A percentile compares a stretch with the other conserved stretches of the same genome.
Conservation (phyloP, 1,284 basidiomycete genomes). For the Inonotus obliquus region DNA sequence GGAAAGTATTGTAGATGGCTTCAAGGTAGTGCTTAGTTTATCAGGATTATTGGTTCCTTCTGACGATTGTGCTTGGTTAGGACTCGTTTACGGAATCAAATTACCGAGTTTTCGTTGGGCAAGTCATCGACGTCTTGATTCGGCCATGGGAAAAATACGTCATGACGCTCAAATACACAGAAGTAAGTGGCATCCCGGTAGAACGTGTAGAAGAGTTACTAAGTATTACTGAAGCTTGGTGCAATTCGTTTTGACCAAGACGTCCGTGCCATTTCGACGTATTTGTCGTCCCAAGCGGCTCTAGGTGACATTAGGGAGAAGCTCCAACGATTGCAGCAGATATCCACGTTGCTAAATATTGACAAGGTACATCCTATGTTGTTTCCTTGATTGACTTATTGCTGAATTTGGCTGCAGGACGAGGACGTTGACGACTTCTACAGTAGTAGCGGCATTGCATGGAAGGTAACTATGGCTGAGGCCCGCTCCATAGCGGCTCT, state of each 20-base stretch:
- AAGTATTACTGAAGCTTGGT: conserved; percentile 61
- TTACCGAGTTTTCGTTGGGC: conserved; percentile 79
- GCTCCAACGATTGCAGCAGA: conserved; percentile 89
- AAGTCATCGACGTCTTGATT: conserved; percentile 82
- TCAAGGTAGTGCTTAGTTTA: conserved; percentile 50
- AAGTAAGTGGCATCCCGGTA: conserved; percentile 42
- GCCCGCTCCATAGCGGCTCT: conserved; percentile 67
- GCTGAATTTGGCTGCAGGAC: conserved; percentile 45
- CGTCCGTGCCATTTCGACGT: conserved; percentile 77
- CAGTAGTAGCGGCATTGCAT: conserved; percentile 86
- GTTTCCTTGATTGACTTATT: neutral
- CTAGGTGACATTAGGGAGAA: conserved; percentile 90
- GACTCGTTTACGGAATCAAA: conserved; percentile 85
- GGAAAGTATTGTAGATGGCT: conserved; percentile 81
- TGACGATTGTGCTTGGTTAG: conserved; percentile 33
- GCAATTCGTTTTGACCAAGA: conserved; percentile 96
- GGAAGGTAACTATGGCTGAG: conserved; percentile 79
- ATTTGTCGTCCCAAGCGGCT: conserved; percentile 80
- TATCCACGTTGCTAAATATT: conserved; percentile 87
- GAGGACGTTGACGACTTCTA: conserved; percentile 92
- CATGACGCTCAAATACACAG: conserved; percentile 79
- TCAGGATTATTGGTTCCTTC: neutral
- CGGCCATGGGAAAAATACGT: conserved; percentile 93
- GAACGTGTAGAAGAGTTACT: neutral
- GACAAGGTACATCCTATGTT: conserved; percentile 60